Evolutionary conservation across 108 stramenopile species (phyloP), one percentile per base, ranked within the genome.

Genomic region (Skeletonema costatum): DNA sequence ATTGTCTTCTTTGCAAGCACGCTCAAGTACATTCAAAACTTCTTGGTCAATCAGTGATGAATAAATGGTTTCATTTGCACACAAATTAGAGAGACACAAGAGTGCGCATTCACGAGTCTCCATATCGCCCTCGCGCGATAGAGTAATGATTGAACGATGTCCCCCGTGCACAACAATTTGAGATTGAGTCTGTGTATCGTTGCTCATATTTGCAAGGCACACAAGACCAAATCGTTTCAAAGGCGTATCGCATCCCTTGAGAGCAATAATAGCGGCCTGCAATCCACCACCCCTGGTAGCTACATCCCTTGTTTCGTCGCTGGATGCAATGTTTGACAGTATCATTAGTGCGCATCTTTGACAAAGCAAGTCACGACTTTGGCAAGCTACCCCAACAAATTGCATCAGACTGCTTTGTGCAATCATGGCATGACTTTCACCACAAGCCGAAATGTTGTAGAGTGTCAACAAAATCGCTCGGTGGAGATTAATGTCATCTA

Each of bases 291-390:
- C 93, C 10, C 88, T 81, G 38, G 93, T 63, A 19, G 94, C 84
- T 60, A 89, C 85, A 65, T 72, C 66, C 60, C 88, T 87, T 70
- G 86, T 89, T 66, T 68, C 68, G 50, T 78, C 65, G 70, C 86
- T 88, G 8, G 85, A 81, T 4, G 92, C 87, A 36, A 96, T 76
- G 70, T 96, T 96, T 2, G 89, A 91, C 19, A 92, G 64, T 33
- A 90, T 91, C 95, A 96, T 93, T 17, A 87, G 82, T 30, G 92
- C 87, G 86, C 90, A 96, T 46, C 93, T 85, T 65, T 89, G 93
- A 77, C 88, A 89, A 25, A 93, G 72, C 41, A 80, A 79, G 64
- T 95, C 92, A 25, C 75, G 75, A 58, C 75, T 74, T 41, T 59
- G 19, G 19, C 81, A 74, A 13, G 90, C 69, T 48, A n/a, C 13